phyloP scores from a whole-genome alignment of 2,329 filamentous ascomycete species.

The Arthrobotrys sinensis region DNA sequence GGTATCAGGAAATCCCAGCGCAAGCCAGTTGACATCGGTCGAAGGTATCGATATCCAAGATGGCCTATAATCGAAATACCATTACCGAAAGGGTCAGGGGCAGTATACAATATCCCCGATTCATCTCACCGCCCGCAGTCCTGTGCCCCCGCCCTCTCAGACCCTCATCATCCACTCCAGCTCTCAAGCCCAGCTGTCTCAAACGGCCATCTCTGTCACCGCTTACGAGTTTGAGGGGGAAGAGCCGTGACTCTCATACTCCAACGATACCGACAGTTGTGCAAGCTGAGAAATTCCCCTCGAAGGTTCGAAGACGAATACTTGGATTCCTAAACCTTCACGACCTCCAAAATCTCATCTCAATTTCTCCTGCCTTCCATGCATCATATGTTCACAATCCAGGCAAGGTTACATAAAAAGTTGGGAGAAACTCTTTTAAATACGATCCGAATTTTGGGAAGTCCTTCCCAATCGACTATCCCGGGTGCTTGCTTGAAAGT shows the following conservation, averaged over 20 bases:
- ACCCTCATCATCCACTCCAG: background rate
- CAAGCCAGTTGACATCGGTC: too few relatives aligned
- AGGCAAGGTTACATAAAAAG: background rate
- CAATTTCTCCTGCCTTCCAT: background rate
- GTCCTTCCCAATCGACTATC: slow-evolving; percentile 37
- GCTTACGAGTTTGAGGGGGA: too few relatives aligned
- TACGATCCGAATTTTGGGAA: slow-evolving; percentile 34
- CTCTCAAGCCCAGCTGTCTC: background rate
- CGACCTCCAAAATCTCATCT: slow-evolving; percentile 22
- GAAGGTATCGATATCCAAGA: background rate
- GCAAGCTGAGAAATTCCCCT: background rate
- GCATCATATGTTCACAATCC: background rate
- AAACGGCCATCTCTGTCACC: background rate
- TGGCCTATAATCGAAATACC: background rate
- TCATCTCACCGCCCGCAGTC: too few relatives aligned
- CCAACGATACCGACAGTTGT: background rate
- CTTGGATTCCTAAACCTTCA: background rate
- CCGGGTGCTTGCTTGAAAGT: slow-evolving; percentile 12
- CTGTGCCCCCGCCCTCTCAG: background rate
- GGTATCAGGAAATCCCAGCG: too few relatives aligned
- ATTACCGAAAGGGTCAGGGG: background rate
- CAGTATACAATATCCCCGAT: background rate
- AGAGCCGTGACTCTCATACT: background rate
- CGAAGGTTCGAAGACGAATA: background rate
- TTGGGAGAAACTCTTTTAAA: slow-evolving; percentile 25